phyloP scores from a whole-genome alignment of 2,329 filamentous ascomycete species.

The Cryphonectria nitschkei region DNA sequence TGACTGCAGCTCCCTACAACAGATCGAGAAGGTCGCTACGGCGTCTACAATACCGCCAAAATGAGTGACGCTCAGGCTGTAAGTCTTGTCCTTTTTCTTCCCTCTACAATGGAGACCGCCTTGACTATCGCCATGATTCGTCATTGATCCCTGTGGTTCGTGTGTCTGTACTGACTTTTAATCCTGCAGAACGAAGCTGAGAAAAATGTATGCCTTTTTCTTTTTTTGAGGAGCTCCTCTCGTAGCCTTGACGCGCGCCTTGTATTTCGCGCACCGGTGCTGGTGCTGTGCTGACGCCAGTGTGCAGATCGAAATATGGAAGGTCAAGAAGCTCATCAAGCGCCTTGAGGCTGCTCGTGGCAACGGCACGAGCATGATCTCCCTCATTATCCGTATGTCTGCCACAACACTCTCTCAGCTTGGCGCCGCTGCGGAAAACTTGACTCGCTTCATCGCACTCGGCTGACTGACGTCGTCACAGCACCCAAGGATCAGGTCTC shows the following conservation, averaged over 20 bases:
- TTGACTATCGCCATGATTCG: too few relatives aligned
- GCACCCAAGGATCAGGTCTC: conserved; percentile 98
- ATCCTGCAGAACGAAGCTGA: conserved; percentile 72
- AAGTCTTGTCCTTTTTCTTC: conserved; percentile 3
- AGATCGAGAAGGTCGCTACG: conserved; percentile 27
- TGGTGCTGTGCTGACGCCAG: conserved; percentile 33
- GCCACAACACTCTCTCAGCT: not conserved
- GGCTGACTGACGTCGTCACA: conserved; percentile 44
- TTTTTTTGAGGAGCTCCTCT: conserved; percentile 1
- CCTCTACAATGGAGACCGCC: not conserved
- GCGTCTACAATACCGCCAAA: conserved; percentile 48
- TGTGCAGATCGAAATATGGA: conserved; percentile 76
- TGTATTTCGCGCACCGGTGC: conserved; percentile 31
- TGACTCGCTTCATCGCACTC: conserved; percentile 25
- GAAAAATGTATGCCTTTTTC: conserved; percentile 73
- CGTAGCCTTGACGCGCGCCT: not conserved
- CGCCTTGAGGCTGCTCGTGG: conserved; percentile 94
- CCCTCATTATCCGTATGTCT: conserved; percentile 92
- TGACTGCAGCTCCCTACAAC: conserved; percentile 16
- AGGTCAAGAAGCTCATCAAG: conserved; percentile 99
- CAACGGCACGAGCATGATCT: conserved; percentile 99
- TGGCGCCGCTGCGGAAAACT: conserved; percentile 19
- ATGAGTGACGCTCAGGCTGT: conserved; percentile 82
- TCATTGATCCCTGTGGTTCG: not conserved
- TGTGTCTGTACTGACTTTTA: conserved; percentile 16